Evolutionary conservation across 2,329 filamentous ascomycete genomes (phyloP).

Genomic region (Talaromyces sp.): DNA sequence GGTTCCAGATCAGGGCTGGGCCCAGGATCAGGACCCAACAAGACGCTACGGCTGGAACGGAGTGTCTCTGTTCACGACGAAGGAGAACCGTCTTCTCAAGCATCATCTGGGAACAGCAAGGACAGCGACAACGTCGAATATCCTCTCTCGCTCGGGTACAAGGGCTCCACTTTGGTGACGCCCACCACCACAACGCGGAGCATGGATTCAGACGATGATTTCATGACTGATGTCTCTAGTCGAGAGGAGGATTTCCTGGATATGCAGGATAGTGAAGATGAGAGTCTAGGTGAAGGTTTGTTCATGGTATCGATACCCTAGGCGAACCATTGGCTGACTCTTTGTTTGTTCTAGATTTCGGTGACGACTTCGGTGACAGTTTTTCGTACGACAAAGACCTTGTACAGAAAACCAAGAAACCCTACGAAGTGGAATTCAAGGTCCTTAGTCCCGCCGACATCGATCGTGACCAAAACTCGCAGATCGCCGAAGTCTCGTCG

Average conservation of each 20-base stretch:
- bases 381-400: slow-evolving; percentile 68
- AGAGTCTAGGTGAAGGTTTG: slow-evolving; percentile 43
- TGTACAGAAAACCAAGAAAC: slow-evolving; percentile 65
- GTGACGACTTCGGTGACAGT: slow-evolving; percentile 56
- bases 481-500: slow-evolving; percentile 85
- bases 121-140: slow-evolving; percentile 3
- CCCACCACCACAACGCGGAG: slow-evolving; percentile 46
- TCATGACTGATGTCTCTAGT: slow-evolving; percentile 79
- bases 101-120: not conserved
- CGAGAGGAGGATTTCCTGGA: slow-evolving; percentile 63
- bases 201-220: slow-evolving; percentile 96
- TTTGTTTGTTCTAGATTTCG: slow-evolving; percentile 47
- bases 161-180: slow-evolving; percentile 38
- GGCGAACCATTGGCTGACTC: not conserved
- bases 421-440: slow-evolving; percentile 80
- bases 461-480: slow-evolving; percentile 75
- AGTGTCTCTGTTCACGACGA: slow-evolving; percentile 18
- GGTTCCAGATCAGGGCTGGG: slow-evolving; percentile 22
- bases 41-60: slow-evolving; percentile 25
- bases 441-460: slow-evolving; percentile 79
- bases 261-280: slow-evolving; percentile 69
- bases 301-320: not conserved
- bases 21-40: slow-evolving; percentile 27
- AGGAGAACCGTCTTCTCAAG: not conserved
- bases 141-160: slow-evolving; percentile 23